Conservation (phyloP, 192 early-diverging fungal genomes). For the Dispira parvispora region DNA sequence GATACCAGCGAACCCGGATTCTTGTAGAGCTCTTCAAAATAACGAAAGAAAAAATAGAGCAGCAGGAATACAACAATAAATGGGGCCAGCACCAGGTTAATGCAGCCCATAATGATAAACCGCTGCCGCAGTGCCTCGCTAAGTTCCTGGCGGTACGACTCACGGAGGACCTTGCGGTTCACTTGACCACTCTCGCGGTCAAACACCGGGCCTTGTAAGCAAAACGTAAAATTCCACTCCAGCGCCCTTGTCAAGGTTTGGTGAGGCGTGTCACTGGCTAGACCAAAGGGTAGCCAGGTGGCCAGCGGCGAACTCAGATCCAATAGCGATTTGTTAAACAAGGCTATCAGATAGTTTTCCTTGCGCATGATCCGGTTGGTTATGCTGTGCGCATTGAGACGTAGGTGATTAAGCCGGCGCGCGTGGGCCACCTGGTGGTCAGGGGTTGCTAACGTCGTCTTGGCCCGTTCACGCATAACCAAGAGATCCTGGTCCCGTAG, state of each 20-base stretch:
- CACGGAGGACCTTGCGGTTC: slow-evolving; percentile 62
- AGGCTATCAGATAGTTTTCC: slow-evolving; percentile 92
- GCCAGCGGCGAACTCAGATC: slow-evolving; percentile 55
- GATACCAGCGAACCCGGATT: slow-evolving; percentile 69
- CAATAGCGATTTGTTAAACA: slow-evolving; percentile 86
- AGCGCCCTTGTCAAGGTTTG: slow-evolving; percentile 71
- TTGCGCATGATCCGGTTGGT: slow-evolving; percentile 91
- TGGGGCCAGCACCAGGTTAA: slow-evolving; percentile 73
- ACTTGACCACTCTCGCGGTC: slow-evolving; percentile 64
- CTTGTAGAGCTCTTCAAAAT: slow-evolving; percentile 71
- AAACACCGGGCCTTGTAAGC: slow-evolving; percentile 74
- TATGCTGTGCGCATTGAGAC: slow-evolving; percentile 53
- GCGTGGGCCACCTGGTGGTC: slow-evolving; percentile 14
- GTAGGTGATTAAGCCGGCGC: slow-evolving; percentile 29
- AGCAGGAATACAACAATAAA: slow-evolving; percentile 69
- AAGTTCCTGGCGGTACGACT: slow-evolving; percentile 41
- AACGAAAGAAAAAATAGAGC: slow-evolving; percentile 78
- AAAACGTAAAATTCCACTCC: slow-evolving; percentile 84
- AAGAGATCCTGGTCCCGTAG: slow-evolving; percentile 48
- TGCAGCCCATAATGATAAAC: slow-evolving; percentile 75
- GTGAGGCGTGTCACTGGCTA: slow-evolving; percentile 9
- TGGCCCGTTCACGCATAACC: slow-evolving; percentile 25
- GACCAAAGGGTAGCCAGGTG: slow-evolving; percentile 12
- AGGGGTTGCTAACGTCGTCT: slow-evolving; percentile 19
- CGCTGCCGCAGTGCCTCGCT: slow-evolving; percentile 51